Conservation (phyloP, 305 asterid genomes). For the Solanum hybrid region DNA sequence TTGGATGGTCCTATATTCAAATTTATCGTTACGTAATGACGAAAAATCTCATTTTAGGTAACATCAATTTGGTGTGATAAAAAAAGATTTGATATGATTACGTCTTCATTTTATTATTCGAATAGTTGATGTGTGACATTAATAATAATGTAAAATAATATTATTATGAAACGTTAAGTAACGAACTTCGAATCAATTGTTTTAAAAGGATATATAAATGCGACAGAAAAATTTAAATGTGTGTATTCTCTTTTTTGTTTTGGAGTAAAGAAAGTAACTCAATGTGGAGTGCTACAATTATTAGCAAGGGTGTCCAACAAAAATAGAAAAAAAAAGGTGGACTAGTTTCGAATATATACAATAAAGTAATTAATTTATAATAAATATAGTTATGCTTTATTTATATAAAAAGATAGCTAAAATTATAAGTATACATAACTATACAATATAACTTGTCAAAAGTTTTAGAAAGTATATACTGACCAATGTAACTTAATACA, state of each 20-base stretch:
- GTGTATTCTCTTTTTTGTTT: not conserved
- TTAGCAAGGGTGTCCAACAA: not conserved
- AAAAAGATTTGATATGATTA: too few species aligned
- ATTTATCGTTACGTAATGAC: not conserved
- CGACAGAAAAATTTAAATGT: not conserved
- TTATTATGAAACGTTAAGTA: too few species aligned
- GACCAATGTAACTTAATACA: not conserved
- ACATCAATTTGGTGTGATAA: not conserved
- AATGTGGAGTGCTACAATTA: not conserved
- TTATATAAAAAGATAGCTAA: too few species aligned
- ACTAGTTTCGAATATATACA: too few species aligned
- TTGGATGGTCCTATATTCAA: not conserved
- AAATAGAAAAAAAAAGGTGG: not conserved
- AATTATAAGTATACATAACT: not conserved
- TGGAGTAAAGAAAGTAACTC: not conserved
- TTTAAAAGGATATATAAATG: not conserved
- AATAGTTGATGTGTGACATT: not conserved
- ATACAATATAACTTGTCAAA: too few species aligned
- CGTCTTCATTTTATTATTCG: fast-evolving
- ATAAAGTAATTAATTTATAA: too few species aligned
- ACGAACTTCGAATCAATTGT: too few species aligned
- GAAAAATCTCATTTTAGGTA: not conserved
- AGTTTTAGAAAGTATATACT: too few species aligned
- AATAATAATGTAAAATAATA: not conserved
- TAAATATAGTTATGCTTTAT: too few species aligned